phyloP scores from a whole-genome alignment of 768 basidiomycete species.

The Gelatoporia subvermispora region DNA sequence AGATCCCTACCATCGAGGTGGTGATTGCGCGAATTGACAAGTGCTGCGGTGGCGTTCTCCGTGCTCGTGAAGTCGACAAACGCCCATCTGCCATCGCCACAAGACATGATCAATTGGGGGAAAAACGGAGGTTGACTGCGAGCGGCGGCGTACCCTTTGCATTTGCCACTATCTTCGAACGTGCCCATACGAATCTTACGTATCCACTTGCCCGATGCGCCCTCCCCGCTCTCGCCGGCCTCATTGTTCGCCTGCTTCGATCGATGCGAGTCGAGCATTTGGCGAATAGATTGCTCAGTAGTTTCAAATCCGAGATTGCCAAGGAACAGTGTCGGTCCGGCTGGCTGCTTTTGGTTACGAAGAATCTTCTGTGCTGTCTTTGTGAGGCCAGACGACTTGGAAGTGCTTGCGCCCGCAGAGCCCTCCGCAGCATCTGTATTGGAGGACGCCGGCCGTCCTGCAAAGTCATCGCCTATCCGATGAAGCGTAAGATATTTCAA shows the following conservation, averaged over 20 bases:
- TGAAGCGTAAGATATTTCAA: conserved; percentile 2
- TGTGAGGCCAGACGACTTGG: conserved; percentile 35
- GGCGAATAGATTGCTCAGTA: conserved; percentile 69
- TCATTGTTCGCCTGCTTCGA: conserved; percentile 3
- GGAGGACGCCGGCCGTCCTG: conserved; percentile 55
- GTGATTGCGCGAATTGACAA: conserved; percentile 83
- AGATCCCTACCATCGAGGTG: conserved; percentile 78
- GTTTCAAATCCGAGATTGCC: conserved; percentile 93
- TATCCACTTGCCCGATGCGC: conserved; percentile 45
- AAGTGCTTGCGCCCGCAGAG: background rate
- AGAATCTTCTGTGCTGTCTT: conserved; percentile 79
- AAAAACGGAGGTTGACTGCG: background rate
- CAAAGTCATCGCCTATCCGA: conserved; percentile 63
- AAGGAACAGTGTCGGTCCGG: conserved; percentile 83
- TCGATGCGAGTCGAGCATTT: conserved; percentile 69
- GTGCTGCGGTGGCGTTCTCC: conserved; percentile 75
- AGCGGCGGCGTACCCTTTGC: conserved; percentile 78
- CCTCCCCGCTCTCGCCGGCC: conserved; percentile 11
- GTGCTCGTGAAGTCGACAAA: conserved; percentile 84
- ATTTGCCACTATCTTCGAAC: conserved; percentile 91
- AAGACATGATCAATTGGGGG: no score
- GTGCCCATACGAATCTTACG: conserved; percentile 90
- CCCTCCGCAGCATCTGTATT: conserved; percentile 29
- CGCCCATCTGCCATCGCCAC: conserved; percentile 59
- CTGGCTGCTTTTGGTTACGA: conserved; percentile 71